phyloP scores from a whole-genome alignment of 2,329 filamentous ascomycete genomes.

The Trichoderma sp. region DNA sequence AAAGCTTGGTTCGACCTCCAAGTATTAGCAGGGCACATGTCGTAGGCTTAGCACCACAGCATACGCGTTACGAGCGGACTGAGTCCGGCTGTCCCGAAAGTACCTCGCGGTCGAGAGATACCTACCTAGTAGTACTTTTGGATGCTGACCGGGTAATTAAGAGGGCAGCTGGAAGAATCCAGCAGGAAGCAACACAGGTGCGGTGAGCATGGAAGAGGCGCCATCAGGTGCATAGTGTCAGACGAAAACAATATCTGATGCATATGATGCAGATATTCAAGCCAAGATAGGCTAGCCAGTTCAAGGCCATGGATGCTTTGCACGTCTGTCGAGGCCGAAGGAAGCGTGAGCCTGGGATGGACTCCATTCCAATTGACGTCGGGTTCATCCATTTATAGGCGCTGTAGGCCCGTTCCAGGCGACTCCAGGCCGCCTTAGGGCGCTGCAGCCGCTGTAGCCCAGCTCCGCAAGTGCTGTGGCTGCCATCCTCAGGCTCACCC shows the following conservation, averaged over 20 bases:
- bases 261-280: neutral
- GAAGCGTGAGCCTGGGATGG: neutral
- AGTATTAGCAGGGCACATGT: no score
- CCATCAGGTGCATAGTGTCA: neutral
- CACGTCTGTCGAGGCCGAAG: neutral
- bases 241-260: neutral
- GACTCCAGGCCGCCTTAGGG: neutral
- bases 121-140: no score
- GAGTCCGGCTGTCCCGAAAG: slow-evolving; percentile 16
- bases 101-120: neutral
- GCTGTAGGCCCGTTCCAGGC: neutral
- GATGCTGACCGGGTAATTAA: slow-evolving; percentile 5
- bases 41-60: neutral
- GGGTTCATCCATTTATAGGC: neutral
- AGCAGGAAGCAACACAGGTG: neutral
- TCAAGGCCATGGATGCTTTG: neutral
- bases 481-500: neutral
- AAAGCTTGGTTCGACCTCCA: neutral
- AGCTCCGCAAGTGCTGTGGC: neutral
- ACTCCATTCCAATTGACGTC: no score
- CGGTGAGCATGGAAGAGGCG: neutral
- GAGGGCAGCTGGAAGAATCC: neutral
- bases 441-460: neutral
- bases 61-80: slow-evolving; percentile 4
- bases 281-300: neutral